Base-by-base conservation (phyloP, 306 rosid species). In the Dryas drummondii region DNA sequence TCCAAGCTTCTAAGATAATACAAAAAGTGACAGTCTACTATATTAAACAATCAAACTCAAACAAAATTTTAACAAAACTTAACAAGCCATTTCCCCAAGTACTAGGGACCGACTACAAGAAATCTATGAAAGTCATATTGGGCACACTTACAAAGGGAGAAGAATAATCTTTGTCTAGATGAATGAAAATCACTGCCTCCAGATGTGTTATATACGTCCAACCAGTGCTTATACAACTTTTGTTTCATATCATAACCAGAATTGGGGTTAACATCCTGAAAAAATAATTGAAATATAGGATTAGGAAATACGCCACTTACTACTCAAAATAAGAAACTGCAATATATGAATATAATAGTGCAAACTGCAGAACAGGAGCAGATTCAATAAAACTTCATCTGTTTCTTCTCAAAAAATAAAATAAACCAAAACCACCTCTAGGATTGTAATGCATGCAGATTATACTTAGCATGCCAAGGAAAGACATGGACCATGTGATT, bases 181-280 rank as follows among this genome's bases (percentile, higher is more conserved):
- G 89, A 88, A 81, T 87, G 76, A 66, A 88, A 82, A 82, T 87
- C 88, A 50, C 75, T 81, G 79, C 90, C 82, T 47, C 91, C 94
- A 76, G 98, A 86, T 84, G 79, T 74, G 81, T 87, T 83, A 86
- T 81, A 86, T 47, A 82, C 78, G 76, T 94, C 93, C 89, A 86
- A 76, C 98, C 97, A 94, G 75, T 94, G 93, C 81, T 86, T 78
- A 14, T 89, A 78, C 79, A 94, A 83, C 70, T 77, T 91, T 66
- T 59, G 81, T 81, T 84, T 88, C 70, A 91, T 81, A 82, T 80
- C 82, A 56, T 79, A 80, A 81, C 48, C 66, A 70, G 83, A 79
- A 56, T 86, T 74, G 44, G 37, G 26, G 63, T 86, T 71, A 42
- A 81, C 74, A 84, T 84, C 93, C 98, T 94, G 82, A 51, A 69